These are phyloP conservation scores for Boletus bicolor DNA, from an alignment of 768 basidiomycete species.

Conservation along the genomic window DNA sequence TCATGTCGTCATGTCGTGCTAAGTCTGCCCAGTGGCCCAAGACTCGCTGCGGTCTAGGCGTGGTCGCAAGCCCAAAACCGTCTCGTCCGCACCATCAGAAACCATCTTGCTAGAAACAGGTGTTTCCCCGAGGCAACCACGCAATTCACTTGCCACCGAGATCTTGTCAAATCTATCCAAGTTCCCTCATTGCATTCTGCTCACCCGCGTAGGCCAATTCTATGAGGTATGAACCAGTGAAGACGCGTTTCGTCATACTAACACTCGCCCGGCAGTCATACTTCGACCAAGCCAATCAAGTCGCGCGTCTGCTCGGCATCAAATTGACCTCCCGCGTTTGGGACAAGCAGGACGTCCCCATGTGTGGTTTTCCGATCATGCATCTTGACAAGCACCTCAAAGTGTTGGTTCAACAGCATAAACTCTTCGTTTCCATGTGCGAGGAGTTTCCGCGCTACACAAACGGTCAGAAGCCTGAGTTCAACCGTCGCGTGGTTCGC, in stretches of 20 bases:
- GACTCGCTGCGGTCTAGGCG: constrained; percentile 10
- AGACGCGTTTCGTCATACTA: background rate
- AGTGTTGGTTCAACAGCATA: constrained; percentile 76
- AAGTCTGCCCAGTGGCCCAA: background rate
- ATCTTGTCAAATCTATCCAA: constrained; percentile 67
- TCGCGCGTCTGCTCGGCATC: constrained; percentile 75
- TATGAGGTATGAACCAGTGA: constrained; percentile 66
- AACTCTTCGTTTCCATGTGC: constrained; percentile 87
- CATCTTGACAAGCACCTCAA: constrained; percentile 88
- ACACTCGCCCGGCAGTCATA: constrained; percentile 62
- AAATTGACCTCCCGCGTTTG: constrained; percentile 77
- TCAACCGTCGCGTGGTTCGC: constrained; percentile 79
- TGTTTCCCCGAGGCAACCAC: constrained; percentile 26
- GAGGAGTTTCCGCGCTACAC: constrained; percentile 75
- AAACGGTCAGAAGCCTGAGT: constrained; percentile 52
- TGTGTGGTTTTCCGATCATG: constrained; percentile 88
- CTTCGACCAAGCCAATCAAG: constrained; percentile 83
- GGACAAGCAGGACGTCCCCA: constrained; percentile 65
- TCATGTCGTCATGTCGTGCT: background rate
- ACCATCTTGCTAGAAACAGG: background rate
- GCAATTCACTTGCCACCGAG: constrained; percentile 59
- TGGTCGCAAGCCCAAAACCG: constrained; percentile 17
- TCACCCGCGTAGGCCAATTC: constrained; percentile 93
- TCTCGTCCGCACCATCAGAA: background rate
- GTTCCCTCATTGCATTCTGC: constrained; percentile 85